Evolutionary conservation across 2,329 filamentous ascomycete genomes (phyloP), one percentile per base, ranked within the genome.

Genomic region (Thermomyces lanuginosus): DNA sequence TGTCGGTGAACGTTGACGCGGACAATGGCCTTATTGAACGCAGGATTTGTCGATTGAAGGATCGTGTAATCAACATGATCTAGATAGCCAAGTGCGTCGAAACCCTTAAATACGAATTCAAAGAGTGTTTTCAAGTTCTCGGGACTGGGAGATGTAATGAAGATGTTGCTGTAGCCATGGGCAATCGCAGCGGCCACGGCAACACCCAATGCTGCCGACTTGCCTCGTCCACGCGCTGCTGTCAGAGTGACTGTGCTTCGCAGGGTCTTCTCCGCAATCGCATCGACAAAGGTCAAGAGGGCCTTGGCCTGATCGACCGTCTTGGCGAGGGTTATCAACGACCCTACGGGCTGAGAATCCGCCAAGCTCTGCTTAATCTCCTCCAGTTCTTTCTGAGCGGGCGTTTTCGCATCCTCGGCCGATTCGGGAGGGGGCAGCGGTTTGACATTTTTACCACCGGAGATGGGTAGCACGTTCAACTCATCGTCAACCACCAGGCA

Each of bases 41-140:
- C 86, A 1, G 89, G 86, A 52, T 98, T 93, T 3, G 86, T 95
- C 1, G 84, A 93, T 48, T 98, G 89, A 31, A 95, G 83, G 40
- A 98, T 95, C 28, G 83, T 91, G 57, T 98, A 98, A 48, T 98
- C 89, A 41, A 83, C 73, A 48, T 98, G 89, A 42, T 98, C 89
- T 37, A 83, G 72, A 46, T 98, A 98, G 16, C 77, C 80, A 15
- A 98, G 64, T 7, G 84, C 80, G 49, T 98, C 89, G 43, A 98
- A 98, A 0, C 84, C 89, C 53, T 93, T 95, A 65, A 98, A 93
- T 10, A 98, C 71, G 44, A 98, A 98, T 45, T 98, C 84, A 48
- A 98, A 98, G 5, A 98, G 64, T 0, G 89, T 98, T 60, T 95
- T 98, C 64, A 98, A 64, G 56, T 98, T 98, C 57, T 98, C 91